phyloP scores from a whole-genome alignment of 2,329 filamentous ascomycete genomes.

The Microdochium paspali region DNA sequence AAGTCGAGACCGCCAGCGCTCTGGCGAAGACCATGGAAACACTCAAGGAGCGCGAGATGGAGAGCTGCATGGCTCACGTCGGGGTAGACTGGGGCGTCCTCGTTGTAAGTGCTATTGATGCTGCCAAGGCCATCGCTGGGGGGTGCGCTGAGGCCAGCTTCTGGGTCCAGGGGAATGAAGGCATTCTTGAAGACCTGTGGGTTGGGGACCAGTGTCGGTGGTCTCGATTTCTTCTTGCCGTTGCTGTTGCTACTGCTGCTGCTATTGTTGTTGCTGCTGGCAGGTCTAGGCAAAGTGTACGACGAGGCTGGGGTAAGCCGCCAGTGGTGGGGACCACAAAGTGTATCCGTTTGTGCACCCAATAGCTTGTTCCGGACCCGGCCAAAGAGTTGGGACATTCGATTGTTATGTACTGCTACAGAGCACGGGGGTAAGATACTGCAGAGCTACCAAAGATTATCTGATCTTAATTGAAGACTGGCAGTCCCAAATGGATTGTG shows the following conservation, averaged over 20 bases:
- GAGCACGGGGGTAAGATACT: background rate
- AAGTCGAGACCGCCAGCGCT: background rate
- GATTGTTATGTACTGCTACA: background rate
- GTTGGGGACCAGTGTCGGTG: background rate
- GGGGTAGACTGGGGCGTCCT: constrained; percentile 1
- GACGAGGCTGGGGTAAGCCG: constrained; percentile 1
- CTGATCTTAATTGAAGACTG: no score
- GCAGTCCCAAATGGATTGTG: no score
- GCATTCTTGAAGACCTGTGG: constrained; percentile 1
- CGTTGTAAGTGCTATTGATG: background rate
- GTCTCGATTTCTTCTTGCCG: background rate
- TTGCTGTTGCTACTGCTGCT: background rate
- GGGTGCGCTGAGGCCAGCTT: background rate
- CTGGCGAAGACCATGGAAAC: background rate
- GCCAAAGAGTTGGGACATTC: constrained; percentile 1
- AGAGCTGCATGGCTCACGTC: constrained; percentile 1
- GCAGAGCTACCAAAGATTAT: background rate
- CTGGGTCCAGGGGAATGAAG: constrained; percentile 1
- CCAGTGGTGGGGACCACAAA: constrained; percentile 3
- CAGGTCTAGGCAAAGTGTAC: background rate
- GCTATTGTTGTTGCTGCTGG: background rate
- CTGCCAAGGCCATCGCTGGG: background rate
- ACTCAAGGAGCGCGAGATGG: constrained; percentile 2
- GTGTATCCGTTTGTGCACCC: constrained; percentile 1
- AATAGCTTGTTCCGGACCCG: constrained; percentile 1